Evolutionary conservation across 2,329 filamentous ascomycete genomes (phyloP), one percentile per base, ranked within the genome.

Genomic region (Trichoderma sp.): DNA sequence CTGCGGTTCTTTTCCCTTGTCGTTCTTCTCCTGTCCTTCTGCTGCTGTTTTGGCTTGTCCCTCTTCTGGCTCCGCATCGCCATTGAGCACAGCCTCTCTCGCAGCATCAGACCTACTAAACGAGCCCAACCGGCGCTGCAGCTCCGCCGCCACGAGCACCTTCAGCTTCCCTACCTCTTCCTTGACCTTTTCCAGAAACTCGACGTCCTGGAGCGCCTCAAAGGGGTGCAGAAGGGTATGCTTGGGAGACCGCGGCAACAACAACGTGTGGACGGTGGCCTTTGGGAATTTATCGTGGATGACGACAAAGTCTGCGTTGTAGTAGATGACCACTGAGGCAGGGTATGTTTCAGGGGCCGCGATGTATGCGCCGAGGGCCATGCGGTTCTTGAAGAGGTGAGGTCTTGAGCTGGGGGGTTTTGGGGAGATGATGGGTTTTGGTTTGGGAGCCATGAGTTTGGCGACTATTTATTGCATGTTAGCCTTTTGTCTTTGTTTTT

Each of bases 251-350:
- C 95, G 92, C 7, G 95, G 93, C 6, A 98, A 89, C n/a, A 98
- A 88, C 3, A 99, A 92, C 1, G 93, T 86, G 82, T 99, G 96
- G 4, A 98, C 85, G 4, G 88, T 90, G 4, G 93, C 89, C 81
- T 98, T 99, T 9, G 96, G 95, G 79, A 90, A 99, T 73, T 90
- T 84, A 82, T 99, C 96, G 76, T 91, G 87, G 79, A 98, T 93
- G 23, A 90, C 87, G 70, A 95, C 92, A 75, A 92, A 94, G 73
- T 89, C 84, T 12, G 88, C 84, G 76, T 88, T 89, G 81, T 91
- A 84, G 76, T 90, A 90, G 75, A 95, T 86, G 23, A 95, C 87
- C 9, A 87, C 83, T 6, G 85, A 87, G 1, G 88, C 77, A 1
- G 90, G 87, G 74, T 89, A 91, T 3, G 86, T 85, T 61, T 87